Evolutionary conservation across 2,329 filamentous ascomycete species (phyloP).

Genomic region (Scedosporium aurantiacum): DNA sequence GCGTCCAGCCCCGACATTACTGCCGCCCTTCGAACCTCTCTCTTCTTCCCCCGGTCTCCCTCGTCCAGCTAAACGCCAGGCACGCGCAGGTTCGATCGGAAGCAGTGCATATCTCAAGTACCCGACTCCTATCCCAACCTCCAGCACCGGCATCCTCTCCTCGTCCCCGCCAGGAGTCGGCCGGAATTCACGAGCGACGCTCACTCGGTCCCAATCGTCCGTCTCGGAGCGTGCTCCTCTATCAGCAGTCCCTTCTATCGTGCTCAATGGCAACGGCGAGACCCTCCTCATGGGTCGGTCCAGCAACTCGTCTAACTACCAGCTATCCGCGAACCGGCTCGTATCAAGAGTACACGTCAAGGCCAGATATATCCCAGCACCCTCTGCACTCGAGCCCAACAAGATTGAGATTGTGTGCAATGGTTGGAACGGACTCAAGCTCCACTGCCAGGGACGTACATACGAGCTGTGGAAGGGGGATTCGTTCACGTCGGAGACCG

Average conservation of each 20-base stretch:
- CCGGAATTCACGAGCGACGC: conserved; percentile 16
- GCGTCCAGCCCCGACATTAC: conserved; percentile 53
- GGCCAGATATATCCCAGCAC: conserved; percentile 67
- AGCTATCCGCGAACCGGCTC: conserved; percentile 81
- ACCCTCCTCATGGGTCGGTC: conserved; percentile 80
- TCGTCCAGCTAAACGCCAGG: conserved; percentile 57
- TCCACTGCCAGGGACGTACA: conserved; percentile 81
- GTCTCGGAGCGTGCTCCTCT: conserved; percentile 66
- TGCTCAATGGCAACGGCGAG: conserved; percentile 73
- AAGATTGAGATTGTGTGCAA: conserved; percentile 82
- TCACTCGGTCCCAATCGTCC: conserved; percentile 22
- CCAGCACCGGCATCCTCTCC: conserved; percentile 80
- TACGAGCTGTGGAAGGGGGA: conserved; percentile 83
- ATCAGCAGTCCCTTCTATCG: conserved; percentile 69
- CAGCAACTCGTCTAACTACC: conserved; percentile 90
- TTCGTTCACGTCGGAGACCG: conserved; percentile 80
- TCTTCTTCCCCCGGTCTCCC: conserved; percentile 68
- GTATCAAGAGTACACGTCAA: conserved; percentile 91
- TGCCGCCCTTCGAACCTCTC: conserved; percentile 69
- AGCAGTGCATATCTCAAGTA: conserved; percentile 55
- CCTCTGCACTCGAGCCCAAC: conserved; percentile 56
- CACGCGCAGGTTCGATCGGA: conserved; percentile 23
- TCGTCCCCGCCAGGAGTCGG: conserved; percentile 62
- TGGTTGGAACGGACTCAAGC: conserved; percentile 90
- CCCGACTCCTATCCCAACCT: conserved; percentile 88